Conservation (phyloP, 371 early-diverging fungal species). For the Rhizopus sp. region DNA sequence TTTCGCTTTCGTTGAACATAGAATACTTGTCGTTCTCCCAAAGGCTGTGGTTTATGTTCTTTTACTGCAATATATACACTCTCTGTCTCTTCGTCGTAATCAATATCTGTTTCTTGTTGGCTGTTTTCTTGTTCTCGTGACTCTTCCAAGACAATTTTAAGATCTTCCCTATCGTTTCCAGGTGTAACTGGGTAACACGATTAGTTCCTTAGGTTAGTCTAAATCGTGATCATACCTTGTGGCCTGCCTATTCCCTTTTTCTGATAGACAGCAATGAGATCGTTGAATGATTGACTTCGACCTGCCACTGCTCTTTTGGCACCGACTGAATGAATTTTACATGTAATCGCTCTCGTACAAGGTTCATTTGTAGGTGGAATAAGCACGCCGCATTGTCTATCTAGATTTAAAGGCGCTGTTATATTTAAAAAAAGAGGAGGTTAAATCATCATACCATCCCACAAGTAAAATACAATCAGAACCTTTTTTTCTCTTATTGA, state of each 20-base stretch:
- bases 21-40: constrained; percentile 53
- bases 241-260: constrained; percentile 59
- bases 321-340: constrained; percentile 86
- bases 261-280: constrained; percentile 68
- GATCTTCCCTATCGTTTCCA: background rate
- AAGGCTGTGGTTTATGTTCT: constrained; percentile 56
- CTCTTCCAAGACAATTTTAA: background rate
- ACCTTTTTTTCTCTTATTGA: constrained; percentile 2
- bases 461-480: too few species aligned
- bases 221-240: constrained; percentile 36
- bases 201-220: background rate
- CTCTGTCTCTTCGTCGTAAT: constrained; percentile 73
- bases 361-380: constrained; percentile 56
- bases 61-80: constrained; percentile 55
- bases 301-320: constrained; percentile 79
- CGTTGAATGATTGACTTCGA: constrained; percentile 75
- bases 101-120: constrained; percentile 27
- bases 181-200: background rate
- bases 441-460: background rate
- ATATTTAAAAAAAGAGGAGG: background rate
- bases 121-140: constrained; percentile 3
- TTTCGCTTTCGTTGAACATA: constrained; percentile 63
- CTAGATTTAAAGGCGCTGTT: constrained; percentile 71
- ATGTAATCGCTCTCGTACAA: constrained; percentile 81
- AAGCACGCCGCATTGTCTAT: constrained; percentile 82